Conservation (phyloP, 768 basidiomycete genomes). For the Pisolithus tinctorius region DNA sequence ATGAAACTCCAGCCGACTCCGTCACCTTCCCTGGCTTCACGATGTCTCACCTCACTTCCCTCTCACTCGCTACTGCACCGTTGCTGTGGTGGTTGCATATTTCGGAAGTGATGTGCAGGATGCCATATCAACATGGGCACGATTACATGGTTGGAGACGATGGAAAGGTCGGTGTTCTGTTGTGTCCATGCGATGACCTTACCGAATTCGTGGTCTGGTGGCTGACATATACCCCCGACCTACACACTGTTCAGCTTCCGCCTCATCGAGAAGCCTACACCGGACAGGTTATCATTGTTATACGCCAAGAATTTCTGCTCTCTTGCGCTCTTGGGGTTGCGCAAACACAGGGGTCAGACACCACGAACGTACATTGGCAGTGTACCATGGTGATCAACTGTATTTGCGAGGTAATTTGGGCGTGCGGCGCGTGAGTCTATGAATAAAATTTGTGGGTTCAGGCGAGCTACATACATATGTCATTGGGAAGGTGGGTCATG, state of each 20-base stretch:
- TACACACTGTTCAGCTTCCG: conserved; percentile 38
- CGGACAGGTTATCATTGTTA: conserved; percentile 79
- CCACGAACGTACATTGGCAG: conserved; percentile 80
- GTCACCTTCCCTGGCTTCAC: conserved; percentile 91
- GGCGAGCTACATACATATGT: conserved; percentile 71
- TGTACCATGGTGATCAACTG: conserved; percentile 80
- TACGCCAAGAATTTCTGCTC: conserved; percentile 74
- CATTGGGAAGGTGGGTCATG: conserved; percentile 73
- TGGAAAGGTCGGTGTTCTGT: conserved; percentile 50
- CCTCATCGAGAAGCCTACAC: conserved; percentile 74
- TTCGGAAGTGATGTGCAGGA: conserved; percentile 79
- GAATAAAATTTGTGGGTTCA: conserved; percentile 85
- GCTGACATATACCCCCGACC: no score
- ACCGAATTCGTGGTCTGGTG: no score
- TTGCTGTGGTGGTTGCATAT: conserved; percentile 74
- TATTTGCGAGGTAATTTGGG: conserved; percentile 86
- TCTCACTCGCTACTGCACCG: conserved; percentile 32
- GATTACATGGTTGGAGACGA: conserved; percentile 76
- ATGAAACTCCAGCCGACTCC: conserved; percentile 81
- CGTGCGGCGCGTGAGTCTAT: conserved; percentile 90
- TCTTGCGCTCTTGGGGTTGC: conserved; percentile 81
- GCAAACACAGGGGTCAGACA: conserved; percentile 67
- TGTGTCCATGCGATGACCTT: no score
- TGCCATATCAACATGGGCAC: conserved; percentile 74
- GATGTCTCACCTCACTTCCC: conserved; percentile 23